Conservation (phyloP, 495 filamentous ascomycete genomes). For the Jackrogersella multiformis region DNA sequence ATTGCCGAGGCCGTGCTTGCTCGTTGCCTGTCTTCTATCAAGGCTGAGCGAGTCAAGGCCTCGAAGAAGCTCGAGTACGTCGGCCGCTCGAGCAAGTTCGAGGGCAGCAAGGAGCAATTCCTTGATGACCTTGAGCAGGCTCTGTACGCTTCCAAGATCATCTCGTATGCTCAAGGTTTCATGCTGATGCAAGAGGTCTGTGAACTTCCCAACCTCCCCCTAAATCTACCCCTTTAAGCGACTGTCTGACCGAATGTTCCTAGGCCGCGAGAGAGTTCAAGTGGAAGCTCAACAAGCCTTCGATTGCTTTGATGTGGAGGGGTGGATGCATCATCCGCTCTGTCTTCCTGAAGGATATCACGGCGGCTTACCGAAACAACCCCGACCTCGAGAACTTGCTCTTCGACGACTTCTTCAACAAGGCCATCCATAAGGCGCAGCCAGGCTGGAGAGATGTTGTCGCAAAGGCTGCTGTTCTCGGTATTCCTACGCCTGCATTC, state of each 20-base stretch:
- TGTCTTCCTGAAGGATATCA: conserved; percentile 99
- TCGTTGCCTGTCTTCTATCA: conserved; percentile 91
- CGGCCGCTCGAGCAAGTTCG: conserved; percentile 80
- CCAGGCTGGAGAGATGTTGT: conserved; percentile 95
- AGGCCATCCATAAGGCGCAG: conserved; percentile 96
- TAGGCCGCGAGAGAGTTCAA: conserved; percentile 91
- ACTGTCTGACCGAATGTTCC: conserved; percentile 35
- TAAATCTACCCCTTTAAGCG: background rate
- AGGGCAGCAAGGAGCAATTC: conserved; percentile 90
- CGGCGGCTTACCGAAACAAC: conserved; percentile 91
- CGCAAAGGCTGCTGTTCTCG: conserved; percentile 87
- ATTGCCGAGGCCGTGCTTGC: conserved; percentile 98
- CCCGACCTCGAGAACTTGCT: conserved; percentile 97
- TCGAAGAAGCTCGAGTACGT: conserved; percentile 74
- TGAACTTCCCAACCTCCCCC: conserved; percentile 7
- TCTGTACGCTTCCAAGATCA: conserved; percentile 99
- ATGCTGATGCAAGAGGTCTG: conserved; percentile 99
- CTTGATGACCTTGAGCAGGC: conserved; percentile 97
- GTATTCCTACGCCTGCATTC: conserved; percentile 95
- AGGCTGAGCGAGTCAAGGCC: conserved; percentile 89
- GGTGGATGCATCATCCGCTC: conserved; percentile 99
- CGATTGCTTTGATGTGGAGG: conserved; percentile 99
- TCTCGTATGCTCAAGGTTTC: conserved; percentile 99
- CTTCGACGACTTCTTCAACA: conserved; percentile 99
- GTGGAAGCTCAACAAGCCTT: conserved; percentile 99